Evolutionary conservation across 345 rosid species (phyloP), one percentile per base, ranked within the genome.

Genomic region (Eucalyptus shirleyi): DNA sequence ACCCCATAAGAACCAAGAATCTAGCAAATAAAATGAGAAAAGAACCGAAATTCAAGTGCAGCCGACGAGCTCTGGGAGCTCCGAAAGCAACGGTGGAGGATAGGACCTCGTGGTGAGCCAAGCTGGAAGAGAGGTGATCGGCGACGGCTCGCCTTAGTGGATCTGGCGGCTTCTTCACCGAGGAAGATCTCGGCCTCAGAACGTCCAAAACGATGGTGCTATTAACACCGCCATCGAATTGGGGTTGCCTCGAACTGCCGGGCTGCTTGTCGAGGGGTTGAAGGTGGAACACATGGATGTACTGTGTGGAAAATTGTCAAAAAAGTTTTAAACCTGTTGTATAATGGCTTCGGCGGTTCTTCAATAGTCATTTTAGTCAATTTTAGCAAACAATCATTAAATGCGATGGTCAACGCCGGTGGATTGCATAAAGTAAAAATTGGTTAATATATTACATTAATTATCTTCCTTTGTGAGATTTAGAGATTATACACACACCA

Each of bases 101-200:
- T 19, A 88, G 69, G 72, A 90, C 93, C 24, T 92, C 96, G 51
- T 94, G 94, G 91, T 94, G 95, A 32, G 90, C 88, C n/a, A 94
- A 93, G 89, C 88, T 86, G 80, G 94, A 93, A 65, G 96, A 65
- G 60, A 97, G 93, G 86, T 98, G 94, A 93, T 97, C 97, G 24
- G 97, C 98, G 87, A 97, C 94, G 15, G 98, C 97, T 19, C 97
- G 95, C n/a, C 97, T 97, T 81, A 96, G 93, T 18, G 97, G 99
- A 93, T 98, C 98, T n/a, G 99, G 99, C 17, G 96, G 99, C 92
- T 97, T 97, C 93, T 93, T 97, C 17, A 92, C 77, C 9, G 94
- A 94, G 67, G 98, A 95, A 91, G 98, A 98, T 97, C 99, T 96
- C 91, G 95, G 93, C 80, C 99, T 94, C 37, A 95, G 95, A 24